Percentiles rank a stretch among this genome's conserved stretches.
phyloP scores from a whole-genome alignment of 2,329 filamentous ascomycete genomes.

The Arthroderma sp. region DNA sequence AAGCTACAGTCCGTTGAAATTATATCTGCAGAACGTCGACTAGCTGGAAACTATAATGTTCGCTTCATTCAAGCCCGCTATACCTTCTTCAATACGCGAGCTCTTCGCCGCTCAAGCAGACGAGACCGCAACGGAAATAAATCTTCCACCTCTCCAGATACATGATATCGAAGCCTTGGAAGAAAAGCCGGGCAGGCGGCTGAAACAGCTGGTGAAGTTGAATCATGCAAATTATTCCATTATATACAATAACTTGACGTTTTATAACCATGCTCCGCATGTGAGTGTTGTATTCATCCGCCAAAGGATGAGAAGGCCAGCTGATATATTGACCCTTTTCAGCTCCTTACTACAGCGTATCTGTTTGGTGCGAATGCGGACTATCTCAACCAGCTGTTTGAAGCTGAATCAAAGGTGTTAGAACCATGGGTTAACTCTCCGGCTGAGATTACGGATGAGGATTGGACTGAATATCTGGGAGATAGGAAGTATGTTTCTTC shows the following conservation, averaged over 20 bases:
- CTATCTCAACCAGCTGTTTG: conserved; percentile 70
- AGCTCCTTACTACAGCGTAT: conserved; percentile 72
- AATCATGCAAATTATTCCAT: conserved; percentile 87
- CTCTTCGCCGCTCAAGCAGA: neutral
- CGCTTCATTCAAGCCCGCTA: neutral
- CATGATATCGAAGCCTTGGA: conserved; percentile 67
- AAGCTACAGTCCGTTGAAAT: too few species aligned
- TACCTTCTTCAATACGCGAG: neutral
- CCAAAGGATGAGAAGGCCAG: conserved; percentile 5
- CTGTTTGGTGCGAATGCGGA: conserved; percentile 62
- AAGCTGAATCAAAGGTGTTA: conserved; percentile 55
- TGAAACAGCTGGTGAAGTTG: conserved; percentile 81
- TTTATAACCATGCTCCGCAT: conserved; percentile 74
- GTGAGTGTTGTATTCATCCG: conserved; percentile 25
- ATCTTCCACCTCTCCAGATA: conserved; percentile 55
- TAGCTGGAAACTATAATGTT: too few species aligned
- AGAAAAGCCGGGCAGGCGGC: conserved; percentile 64
- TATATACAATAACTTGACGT: conserved; percentile 59
- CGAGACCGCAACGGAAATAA: conserved; percentile 15
- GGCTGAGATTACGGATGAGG: conserved; percentile 61
- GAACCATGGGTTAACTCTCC: conserved; percentile 77
- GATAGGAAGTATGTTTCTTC: conserved; percentile 35
- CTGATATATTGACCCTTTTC: conserved; percentile 4
- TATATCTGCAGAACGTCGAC: too few species aligned
- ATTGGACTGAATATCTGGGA: conserved; percentile 81